These are phyloP conservation scores for Wallacemonas rigidus DNA, from an alignment of 208 protist species.

Conservation along the genomic window DNA sequence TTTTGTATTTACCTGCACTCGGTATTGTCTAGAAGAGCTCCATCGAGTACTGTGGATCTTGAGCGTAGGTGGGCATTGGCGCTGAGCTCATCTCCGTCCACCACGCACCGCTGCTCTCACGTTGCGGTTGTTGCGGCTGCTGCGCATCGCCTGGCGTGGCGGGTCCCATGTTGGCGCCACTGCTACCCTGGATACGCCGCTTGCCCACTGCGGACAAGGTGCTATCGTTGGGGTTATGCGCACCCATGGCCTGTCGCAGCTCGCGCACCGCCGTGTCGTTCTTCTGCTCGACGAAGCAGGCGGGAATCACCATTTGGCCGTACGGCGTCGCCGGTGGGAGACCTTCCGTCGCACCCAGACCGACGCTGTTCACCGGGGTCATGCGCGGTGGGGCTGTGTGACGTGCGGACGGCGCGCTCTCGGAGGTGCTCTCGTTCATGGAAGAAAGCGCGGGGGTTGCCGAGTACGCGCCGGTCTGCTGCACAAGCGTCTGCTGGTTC, in stretches of 20 bases:
- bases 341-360: constrained; percentile 26
- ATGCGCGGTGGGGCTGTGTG: constrained; percentile 19
- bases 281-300: constrained; percentile 88
- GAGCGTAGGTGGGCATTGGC: constrained; percentile 78
- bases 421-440: constrained; percentile 16
- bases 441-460: constrained; percentile 10
- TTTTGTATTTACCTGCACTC: not conserved
- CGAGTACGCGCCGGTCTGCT: constrained; percentile 8
- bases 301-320: constrained; percentile 74
- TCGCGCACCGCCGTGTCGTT: constrained; percentile 88
- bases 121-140: constrained; percentile 19
- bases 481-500: constrained; percentile 28
- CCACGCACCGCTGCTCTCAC: constrained; percentile 56
- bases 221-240: constrained; percentile 64
- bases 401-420: constrained; percentile 24
- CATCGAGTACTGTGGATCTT: constrained; percentile 91
- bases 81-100: constrained; percentile 84
- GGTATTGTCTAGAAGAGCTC: constrained; percentile 69
- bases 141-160: constrained; percentile 11
- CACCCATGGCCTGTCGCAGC: constrained; percentile 83
- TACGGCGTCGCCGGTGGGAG: constrained; percentile 65
- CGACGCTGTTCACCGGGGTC: constrained; percentile 5
- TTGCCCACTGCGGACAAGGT: constrained; percentile 42
- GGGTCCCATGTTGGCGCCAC: not conserved
- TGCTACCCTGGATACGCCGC: constrained; percentile 44